Evolutionary conservation across 2,329 filamentous ascomycete genomes (phyloP).

Genomic region (Cladosporium sp.): DNA sequence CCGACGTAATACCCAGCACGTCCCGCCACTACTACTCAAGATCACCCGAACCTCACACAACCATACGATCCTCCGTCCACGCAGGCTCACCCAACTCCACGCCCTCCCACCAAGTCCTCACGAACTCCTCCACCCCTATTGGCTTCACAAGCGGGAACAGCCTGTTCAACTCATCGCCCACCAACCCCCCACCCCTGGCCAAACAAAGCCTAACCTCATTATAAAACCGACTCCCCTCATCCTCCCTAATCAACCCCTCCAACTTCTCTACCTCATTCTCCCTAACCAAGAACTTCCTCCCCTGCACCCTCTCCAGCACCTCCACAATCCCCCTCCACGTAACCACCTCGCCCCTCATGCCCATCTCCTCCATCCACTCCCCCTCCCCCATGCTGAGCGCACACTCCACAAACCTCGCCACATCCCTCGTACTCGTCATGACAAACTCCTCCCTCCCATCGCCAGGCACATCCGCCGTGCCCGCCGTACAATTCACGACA

Average conservation of each 20-base stretch:
- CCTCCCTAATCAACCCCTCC: constrained; percentile 15
- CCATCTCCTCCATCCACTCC: constrained; percentile 42
- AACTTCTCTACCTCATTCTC: constrained; percentile 24
- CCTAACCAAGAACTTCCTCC: constrained; percentile 25
- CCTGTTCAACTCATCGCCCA: constrained; percentile 25
- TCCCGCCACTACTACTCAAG: too few relatives aligned
- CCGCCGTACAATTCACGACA: constrained; percentile 42
- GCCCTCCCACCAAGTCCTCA: constrained; percentile 29
- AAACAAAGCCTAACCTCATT: constrained; percentile 26
- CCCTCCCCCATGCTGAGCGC: constrained; percentile 34
- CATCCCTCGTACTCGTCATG: constrained; percentile 49
- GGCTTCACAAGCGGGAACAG: constrained; percentile 26
- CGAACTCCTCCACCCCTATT: constrained; percentile 22
- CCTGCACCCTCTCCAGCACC: constrained; percentile 26
- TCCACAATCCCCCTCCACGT: constrained; percentile 24
- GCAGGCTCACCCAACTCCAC: constrained; percentile 22
- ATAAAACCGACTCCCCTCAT: constrained; percentile 26
- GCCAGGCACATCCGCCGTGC: constrained; percentile 47
- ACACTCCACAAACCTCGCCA: constrained; percentile 45
- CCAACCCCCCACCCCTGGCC: constrained; percentile 21
- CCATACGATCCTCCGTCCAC: constrained; percentile 21
- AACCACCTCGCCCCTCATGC: constrained; percentile 31
- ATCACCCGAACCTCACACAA: too few relatives aligned
- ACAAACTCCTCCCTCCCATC: constrained; percentile 42
- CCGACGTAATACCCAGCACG: too few relatives aligned